Evolutionary conservation across 2,329 filamentous ascomycete species (phyloP), one percentile per base, ranked within the genome.

Genomic region (Periconia macrospinosa): DNA sequence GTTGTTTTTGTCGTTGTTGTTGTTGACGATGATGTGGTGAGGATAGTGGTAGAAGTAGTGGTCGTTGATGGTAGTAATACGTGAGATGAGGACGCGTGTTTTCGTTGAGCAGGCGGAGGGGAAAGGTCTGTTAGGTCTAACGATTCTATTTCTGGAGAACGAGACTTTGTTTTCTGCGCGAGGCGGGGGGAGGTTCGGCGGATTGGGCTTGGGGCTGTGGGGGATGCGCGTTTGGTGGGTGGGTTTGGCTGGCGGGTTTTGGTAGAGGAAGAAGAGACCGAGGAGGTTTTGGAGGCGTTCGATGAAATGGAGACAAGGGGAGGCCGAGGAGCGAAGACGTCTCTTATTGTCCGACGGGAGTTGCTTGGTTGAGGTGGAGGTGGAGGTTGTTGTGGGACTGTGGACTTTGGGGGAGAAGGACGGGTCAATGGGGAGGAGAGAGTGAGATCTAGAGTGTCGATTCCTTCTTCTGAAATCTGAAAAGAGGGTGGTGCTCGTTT

Each of bases 371-470:
- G 23, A n/a, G n/a, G n/a, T n/a, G 13, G 17, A 30, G 18, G 33
- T 46, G 6, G 47, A 46, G 30, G 41, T 27, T 27, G 47, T 13
- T 49, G 42, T 48, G 19, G 35, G 47, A 41, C n/a, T 17, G 30
- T 49, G 49, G 37, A 3, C 13, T 17, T 23, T 15, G 15, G n/a
- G 18, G 18, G 19, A 19, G 42, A 42, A 27, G 9, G n/a, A 45
- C 46, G 45, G 42, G 20, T 45, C 30, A 44, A 9, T 9, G 66
- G 64, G 9, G 68, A 63, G 0, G 68, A 68, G 8, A 68, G 50
- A 2, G 70, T 72, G 41, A 72, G 53, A 37, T 72, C 69, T 13
- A 71, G 54, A 2, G 66, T 65, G 33, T 72, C 67, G 5, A 68
- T 47, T 23, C 56, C 53, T 27, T 57, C 56, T 14, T 50, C 35